Percentiles rank a stretch among this genome's conserved stretches.
phyloP scores from a whole-genome alignment of 805 yeast species.

The Teunomyces stri region DNA sequence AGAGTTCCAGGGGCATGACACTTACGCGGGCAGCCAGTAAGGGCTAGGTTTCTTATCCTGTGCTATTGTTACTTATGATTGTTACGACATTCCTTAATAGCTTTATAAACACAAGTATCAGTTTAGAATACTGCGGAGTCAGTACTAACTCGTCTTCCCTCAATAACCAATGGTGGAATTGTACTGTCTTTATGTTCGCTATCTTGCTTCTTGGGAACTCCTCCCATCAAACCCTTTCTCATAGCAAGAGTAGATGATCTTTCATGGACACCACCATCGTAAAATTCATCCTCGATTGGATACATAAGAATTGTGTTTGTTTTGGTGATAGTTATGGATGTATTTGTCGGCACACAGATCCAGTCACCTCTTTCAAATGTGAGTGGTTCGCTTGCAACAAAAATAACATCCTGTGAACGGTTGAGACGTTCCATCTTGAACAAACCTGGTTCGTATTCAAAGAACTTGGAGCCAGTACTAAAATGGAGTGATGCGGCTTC shows the following conservation, averaged over 20 bases:
- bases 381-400: constrained; percentile 95
- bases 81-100: constrained; percentile 4
- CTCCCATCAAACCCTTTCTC: constrained; percentile 89
- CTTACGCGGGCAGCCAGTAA: constrained; percentile 43
- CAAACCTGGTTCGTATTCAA: constrained; percentile 87
- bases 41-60: constrained; percentile 18
- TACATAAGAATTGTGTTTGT: constrained; percentile 82
- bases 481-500: constrained; percentile 97
- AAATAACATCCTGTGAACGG: constrained; percentile 89
- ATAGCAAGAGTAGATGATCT: constrained; percentile 83
- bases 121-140: constrained; percentile 8
- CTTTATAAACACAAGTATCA: background rate
- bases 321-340: constrained; percentile 73
- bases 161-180: constrained; percentile 36
- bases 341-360: constrained; percentile 95
- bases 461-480: constrained; percentile 88
- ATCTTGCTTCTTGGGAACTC: constrained; percentile 58
- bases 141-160: constrained; percentile 25
- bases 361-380: constrained; percentile 97
- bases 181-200: constrained; percentile 23
- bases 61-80: background rate
- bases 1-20: constrained; percentile 17
- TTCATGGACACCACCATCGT: constrained; percentile 61
- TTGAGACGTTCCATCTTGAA: constrained; percentile 93
- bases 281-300: constrained; percentile 89